Base-by-base conservation (phyloP, 805 yeast species). In the Lipomyces kockii region DNA sequence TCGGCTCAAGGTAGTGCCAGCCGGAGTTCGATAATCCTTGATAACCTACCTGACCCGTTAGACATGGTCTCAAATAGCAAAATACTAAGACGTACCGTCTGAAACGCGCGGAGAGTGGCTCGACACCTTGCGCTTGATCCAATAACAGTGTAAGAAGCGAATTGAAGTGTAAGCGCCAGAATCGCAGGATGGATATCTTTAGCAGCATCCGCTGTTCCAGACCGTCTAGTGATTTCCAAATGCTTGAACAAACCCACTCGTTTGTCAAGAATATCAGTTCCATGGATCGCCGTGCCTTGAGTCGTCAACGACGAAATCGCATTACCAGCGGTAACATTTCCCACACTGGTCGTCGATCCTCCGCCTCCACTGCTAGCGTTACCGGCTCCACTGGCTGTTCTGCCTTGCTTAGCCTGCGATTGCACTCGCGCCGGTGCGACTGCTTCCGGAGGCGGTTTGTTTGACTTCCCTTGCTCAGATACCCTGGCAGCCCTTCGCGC, bases 401-500 rank as follows among this genome's bases (percentile, higher is more conserved):
- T 61, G 12, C 55, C 62, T 20, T 63, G 64, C 61, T 63, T 57
- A 9, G 46, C 68, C 69, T 79, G 82, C 60, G 78, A 37, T 27
- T 59, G 39, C 9, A 4, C 25, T 22, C 34, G 58, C n/a, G 61
- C 51, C 52, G 51, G 39, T 39, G 64, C 63, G 43, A 37, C 56
- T 3, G 49, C 49, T 17, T 43, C 49, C 8, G 8, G 22, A 17
- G 49, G 49, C 22, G 22, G 49, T 29, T 60, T 56, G 29, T 53
- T 64, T 11, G 55, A 43, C 62, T 69, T 68, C 17, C 69, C 72
- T 35, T 25, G 66, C 61, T 64, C 84, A 7, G 87, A 88, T 72
- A 85, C 90, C 76, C 91, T 92, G 1, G 97, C 97, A 1, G 97
- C 95, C 77, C 98, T 84, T 77, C 91, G 91, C 52, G 95, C 97